A percentile compares a stretch with the other conserved stretches of the same genome.
Evolutionary conservation across 306 rosid species (phyloP).

Genomic region (Ziziphus jujuba): DNA sequence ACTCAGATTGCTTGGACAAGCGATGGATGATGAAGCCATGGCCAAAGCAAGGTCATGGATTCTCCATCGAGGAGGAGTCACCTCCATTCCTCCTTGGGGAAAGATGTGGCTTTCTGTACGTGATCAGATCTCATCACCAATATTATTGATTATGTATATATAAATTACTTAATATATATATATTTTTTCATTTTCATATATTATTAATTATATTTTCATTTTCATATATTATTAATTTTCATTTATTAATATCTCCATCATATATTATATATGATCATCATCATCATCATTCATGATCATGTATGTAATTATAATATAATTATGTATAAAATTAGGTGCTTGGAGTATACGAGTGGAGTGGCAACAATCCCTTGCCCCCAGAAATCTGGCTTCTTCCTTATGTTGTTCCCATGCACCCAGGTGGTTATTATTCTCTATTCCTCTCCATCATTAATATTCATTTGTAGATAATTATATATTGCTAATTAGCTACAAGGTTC

Average conservation of each 20-base stretch:
- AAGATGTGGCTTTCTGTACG: slow-evolving; percentile 78
- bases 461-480: not conserved
- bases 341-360: slow-evolving; percentile 80
- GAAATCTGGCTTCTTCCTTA: slow-evolving; percentile 73
- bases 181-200: too few relatives aligned
- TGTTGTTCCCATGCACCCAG: slow-evolving; percentile 62
- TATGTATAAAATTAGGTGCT: too few relatives aligned
- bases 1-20: slow-evolving; percentile 69
- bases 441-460: not conserved
- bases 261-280: too few relatives aligned
- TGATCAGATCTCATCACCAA: too few relatives aligned
- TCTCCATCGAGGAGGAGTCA: slow-evolving; percentile 61
- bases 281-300: not conserved
- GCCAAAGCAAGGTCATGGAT: slow-evolving; percentile 65
- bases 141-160: not conserved
- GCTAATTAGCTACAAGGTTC: too few relatives aligned
- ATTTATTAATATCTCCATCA: not conserved
- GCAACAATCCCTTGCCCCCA: slow-evolving; percentile 63
- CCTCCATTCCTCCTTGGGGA: slow-evolving; percentile 73
- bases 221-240: not conserved
- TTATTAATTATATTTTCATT: not conserved
- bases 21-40: slow-evolving; percentile 44
- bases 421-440: slow-evolving; percentile 9
- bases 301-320: too few relatives aligned
- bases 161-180: too few relatives aligned